Evolutionary conservation across 768 basidiomycete genomes (phyloP), one percentile per base, ranked within the genome.

Genomic region (Pisolithus tinctorius): DNA sequence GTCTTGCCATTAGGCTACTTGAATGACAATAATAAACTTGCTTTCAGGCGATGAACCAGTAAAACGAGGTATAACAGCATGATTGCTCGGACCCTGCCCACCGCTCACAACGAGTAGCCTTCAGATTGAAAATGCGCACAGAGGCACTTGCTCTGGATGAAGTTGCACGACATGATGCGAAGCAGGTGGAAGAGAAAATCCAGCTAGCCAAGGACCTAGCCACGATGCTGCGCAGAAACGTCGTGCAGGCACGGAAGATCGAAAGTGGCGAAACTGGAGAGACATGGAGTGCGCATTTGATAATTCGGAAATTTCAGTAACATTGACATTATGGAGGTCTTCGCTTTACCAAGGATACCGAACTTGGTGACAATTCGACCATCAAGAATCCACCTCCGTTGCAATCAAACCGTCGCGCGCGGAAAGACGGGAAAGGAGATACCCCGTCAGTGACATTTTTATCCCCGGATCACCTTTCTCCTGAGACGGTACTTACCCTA

Each of bases 351-450:
- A 69, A 82, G 40, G 77, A 93, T 49, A 94, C 91, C 0, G 94
- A 96, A 60, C 72, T 95, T 7, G 94, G 93, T 5, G 82, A 84
- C 49, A 96, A 97, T 60, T 80, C 84, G 1, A 75, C 83, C 2
- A 80, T 95, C 59, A 92, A 86, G 68, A 75, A 68, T 44, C 79
- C 84, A 9, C 70, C 69, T 1, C 57, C 71, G 11, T 51, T 69
- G 44, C 72, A 78, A 45, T 75, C 78, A 25, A 74, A 64, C 58
- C 77, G 78, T 48, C 75, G 75, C 45, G 68, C 70, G 41, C 71
- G 75, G n/a, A 74, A 66, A 57, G 66, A 64, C 57, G 73, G 76
- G 60, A 74, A 72, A 62, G 66, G 34, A 50, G 66, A 44, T 49
- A 45, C 57, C 65, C 59, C 37, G 70, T 69, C 11, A 55, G 55